Evolutionary conservation across 768 basidiomycete species (phyloP).

Genomic region (Russula sp.): DNA sequence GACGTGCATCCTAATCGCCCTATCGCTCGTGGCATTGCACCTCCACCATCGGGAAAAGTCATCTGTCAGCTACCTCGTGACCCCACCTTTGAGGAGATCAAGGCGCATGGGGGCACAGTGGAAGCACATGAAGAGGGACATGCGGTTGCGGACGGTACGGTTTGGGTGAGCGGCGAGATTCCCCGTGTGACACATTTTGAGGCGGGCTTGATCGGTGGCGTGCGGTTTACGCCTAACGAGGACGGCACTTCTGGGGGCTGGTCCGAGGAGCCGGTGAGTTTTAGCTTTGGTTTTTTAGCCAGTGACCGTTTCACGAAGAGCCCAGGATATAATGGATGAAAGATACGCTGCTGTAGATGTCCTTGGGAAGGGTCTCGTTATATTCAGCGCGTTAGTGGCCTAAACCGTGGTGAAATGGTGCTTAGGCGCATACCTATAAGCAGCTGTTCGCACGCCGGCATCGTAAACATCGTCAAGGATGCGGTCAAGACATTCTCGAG

Average conservation of each 20-base stretch:
- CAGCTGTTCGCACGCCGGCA: slow-evolving; percentile 74
- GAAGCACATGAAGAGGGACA: slow-evolving; percentile 59
- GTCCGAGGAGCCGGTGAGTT: slow-evolving; percentile 26
- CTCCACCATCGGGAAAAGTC: slow-evolving; percentile 51
- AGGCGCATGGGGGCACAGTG: slow-evolving; percentile 46
- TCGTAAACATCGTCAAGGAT: slow-evolving; percentile 75
- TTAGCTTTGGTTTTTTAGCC: neutral
- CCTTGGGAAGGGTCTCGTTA: slow-evolving; percentile 70
- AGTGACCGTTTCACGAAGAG: neutral
- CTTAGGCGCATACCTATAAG: neutral
- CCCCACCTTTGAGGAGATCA: slow-evolving; percentile 65
- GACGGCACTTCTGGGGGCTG: slow-evolving; percentile 51
- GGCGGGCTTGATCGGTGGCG: slow-evolving; percentile 57
- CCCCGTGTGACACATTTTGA: slow-evolving; percentile 66
- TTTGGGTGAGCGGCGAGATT: slow-evolving; percentile 81
- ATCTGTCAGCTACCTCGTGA: slow-evolving; percentile 58
- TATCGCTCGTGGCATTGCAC: slow-evolving; percentile 65
- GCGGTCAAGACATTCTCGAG: slow-evolving; percentile 55
- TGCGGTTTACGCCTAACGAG: slow-evolving; percentile 47
- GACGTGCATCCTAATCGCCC: slow-evolving; percentile 80
- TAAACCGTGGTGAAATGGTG: neutral
- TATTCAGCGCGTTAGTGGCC: slow-evolving; percentile 72
- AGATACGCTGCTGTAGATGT: slow-evolving; percentile 74
- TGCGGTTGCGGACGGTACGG: slow-evolving; percentile 50
- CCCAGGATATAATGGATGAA: slow-evolving; percentile 76